These are phyloP conservation scores for Candida pseudoglaebosa DNA, from an alignment of 805 yeast species.

Conservation along the genomic window DNA sequence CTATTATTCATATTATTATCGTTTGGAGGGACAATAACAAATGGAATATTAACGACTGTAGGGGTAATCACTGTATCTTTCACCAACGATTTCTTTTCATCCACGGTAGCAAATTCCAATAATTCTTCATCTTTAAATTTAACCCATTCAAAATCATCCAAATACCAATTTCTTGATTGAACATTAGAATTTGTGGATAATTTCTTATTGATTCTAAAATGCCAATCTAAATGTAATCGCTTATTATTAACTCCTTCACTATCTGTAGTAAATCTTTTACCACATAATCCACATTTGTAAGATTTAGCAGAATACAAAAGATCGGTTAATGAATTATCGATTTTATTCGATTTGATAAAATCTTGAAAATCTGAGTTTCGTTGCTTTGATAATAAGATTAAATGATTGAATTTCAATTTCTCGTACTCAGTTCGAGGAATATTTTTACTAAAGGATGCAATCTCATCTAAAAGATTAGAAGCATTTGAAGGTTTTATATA, in stretches of 20 bases:
- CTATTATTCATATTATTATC: constrained; percentile 49
- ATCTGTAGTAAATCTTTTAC: constrained; percentile 72
- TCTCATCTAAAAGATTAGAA: constrained; percentile 20
- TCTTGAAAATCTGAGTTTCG: constrained; percentile 23
- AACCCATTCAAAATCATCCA: constrained; percentile 69
- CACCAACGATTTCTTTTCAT: constrained; percentile 3
- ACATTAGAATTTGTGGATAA: constrained; percentile 40
- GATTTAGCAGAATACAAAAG: constrained; percentile 58
- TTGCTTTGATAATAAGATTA: constrained; percentile 22
- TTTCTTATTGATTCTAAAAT: constrained; percentile 84
- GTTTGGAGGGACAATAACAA: constrained; percentile 65
- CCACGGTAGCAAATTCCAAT: constrained; percentile 29
- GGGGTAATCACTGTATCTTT: background rate
- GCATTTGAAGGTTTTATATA: constrained; percentile 17
- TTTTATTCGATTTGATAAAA: constrained; percentile 35
- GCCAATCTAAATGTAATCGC: constrained; percentile 88
- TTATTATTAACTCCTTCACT: constrained; percentile 51
- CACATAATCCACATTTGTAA: constrained; percentile 84
- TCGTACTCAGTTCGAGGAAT: constrained; percentile 30
- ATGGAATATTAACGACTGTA: constrained; percentile 18
- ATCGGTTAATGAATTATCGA: constrained; percentile 26
- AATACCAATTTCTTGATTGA: constrained; percentile 80
- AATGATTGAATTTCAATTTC: constrained; percentile 28
- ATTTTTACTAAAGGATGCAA: constrained; percentile 12
- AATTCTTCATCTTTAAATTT: constrained; percentile 63